Percentiles rank a stretch among this genome's conserved stretches.
phyloP scores from a whole-genome alignment of 768 basidiomycete genomes.

The Crepidotus variabilis region DNA sequence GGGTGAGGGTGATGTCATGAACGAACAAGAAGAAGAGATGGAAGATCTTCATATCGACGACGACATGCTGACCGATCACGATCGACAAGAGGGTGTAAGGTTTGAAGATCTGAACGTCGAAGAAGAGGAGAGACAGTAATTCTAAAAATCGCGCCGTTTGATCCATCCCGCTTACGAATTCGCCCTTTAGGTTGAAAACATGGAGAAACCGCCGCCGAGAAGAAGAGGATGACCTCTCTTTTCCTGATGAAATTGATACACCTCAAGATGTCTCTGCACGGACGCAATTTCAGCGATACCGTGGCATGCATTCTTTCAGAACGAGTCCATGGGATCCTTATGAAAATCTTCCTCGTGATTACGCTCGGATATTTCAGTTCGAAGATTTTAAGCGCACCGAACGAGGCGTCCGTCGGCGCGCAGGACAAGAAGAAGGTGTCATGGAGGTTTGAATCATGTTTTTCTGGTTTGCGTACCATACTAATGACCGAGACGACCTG shows the following conservation, averaged over 20 bases:
- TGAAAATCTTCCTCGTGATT: constrained; percentile 92
- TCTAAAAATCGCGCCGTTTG: constrained; percentile 9
- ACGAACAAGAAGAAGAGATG: constrained; percentile 56
- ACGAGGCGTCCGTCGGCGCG: constrained; percentile 59
- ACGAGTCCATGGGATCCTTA: constrained; percentile 98
- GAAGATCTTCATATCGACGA: constrained; percentile 54
- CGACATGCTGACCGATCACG: constrained; percentile 56
- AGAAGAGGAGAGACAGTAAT: constrained; percentile 86
- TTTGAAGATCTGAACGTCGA: constrained; percentile 80
- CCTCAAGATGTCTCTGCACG: constrained; percentile 79
- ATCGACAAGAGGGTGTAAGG: constrained; percentile 45
- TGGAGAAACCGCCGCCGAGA: constrained; percentile 73
- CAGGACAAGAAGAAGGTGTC: constrained; percentile 53
- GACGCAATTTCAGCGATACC: constrained; percentile 85
- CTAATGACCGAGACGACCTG: not conserved
- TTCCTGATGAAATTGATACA: constrained; percentile 96
- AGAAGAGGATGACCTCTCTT: constrained; percentile 79
- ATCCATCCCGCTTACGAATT: not conserved
- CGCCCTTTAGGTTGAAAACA: constrained; percentile 47
- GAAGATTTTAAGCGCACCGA: constrained; percentile 91
- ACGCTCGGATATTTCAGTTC: constrained; percentile 94
- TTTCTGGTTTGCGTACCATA: not conserved
- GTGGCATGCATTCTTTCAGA: constrained; percentile 88
- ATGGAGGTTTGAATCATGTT: constrained; percentile 55
- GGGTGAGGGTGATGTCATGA: constrained; percentile 57